Conservation (phyloP, 768 basidiomycete species). For the Arthromyces matolae region DNA sequence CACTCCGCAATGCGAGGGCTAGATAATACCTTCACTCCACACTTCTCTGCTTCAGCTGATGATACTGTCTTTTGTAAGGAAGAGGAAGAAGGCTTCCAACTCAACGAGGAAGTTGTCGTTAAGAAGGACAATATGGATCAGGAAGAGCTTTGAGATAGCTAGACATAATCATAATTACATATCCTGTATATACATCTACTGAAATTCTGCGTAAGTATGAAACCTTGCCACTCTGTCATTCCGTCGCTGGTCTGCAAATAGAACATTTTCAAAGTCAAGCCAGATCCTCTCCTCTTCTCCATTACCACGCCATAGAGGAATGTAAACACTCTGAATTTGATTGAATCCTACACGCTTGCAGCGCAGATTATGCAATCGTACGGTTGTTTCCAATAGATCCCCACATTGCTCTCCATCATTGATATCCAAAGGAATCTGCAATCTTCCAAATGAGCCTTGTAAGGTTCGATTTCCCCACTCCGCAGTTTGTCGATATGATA, state of each 20-base stretch:
- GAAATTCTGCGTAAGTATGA: constrained; percentile 24
- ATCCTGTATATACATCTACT: no score
- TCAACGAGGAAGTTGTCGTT: no score
- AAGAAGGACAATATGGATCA: no score
- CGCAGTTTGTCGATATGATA: constrained; percentile 39
- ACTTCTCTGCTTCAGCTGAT: no score
- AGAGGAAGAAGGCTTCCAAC: no score
- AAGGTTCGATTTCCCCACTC: constrained; percentile 44
- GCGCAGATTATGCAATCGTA: constrained; percentile 33
- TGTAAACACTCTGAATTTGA: constrained; percentile 38
- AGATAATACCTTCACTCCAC: no score
- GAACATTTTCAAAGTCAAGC: constrained; percentile 32
- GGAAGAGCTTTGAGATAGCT: no score
- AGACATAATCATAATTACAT: not conserved
- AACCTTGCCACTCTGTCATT: constrained; percentile 31
- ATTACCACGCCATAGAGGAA: constrained; percentile 32
- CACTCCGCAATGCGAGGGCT: no score
- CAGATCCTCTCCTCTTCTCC: constrained; percentile 30
- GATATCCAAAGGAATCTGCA: constrained; percentile 35
- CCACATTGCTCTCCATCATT: constrained; percentile 18
- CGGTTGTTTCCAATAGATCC: constrained; percentile 32
- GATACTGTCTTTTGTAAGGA: no score
- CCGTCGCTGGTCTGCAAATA: constrained; percentile 30
- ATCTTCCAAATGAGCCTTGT: constrained; percentile 38
- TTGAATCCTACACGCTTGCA: constrained; percentile 33